Evolutionary conservation across 1,284 basidiomycete genomes (phyloP), one percentile per base, ranked within the genome.

Genomic region (Moniliophthora roreri): DNA sequence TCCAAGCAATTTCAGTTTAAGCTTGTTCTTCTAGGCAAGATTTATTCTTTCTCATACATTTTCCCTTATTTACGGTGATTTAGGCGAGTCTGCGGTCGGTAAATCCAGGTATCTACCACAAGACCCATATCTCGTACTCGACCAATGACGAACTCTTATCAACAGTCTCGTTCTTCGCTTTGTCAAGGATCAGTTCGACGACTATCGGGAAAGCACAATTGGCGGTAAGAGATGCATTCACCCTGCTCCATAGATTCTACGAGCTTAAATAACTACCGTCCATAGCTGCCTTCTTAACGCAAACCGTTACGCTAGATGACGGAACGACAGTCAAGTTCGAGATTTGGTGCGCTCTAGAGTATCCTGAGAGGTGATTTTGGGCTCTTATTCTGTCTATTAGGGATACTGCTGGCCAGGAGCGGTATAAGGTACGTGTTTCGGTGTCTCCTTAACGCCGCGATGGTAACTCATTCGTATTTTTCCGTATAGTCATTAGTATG

Each of bases 121-220:
- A 42, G 50, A 40, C 50, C 47, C 28, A 51, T 48, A 37, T 40
- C 21, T 40, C 40, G 52, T 57, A 37, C 51, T n/a, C 37, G n/a
- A 23, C 36, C 23, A 35, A 32, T 15, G 20, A 39, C 16, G 18
- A 41, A 56, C 37, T 48, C 41, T 24, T n/a, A 49, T 60, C 54
- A 60, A 51, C 66, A 95, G 93, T 75, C 75, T 98, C 55, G 96
- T 98, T 51, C 76, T 98, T 60, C 83, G 95, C 55, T 98, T 98
- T 66, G 95, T 98, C 62, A 92, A 96, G 72, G 91, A 97, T 70
- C 95, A 98, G 69, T 98, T 98, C 64, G 95, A 97, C 63, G 95
- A 98, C 72, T 98, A 96, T 71, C 80, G 95, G 76, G 95, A 92
- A 72, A 92, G 88, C 63, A 93, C 90, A 20, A 93, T 93, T 58